Conservation (phyloP, 805 yeast species). For the Metschnikowia santaceciliae region DNA sequence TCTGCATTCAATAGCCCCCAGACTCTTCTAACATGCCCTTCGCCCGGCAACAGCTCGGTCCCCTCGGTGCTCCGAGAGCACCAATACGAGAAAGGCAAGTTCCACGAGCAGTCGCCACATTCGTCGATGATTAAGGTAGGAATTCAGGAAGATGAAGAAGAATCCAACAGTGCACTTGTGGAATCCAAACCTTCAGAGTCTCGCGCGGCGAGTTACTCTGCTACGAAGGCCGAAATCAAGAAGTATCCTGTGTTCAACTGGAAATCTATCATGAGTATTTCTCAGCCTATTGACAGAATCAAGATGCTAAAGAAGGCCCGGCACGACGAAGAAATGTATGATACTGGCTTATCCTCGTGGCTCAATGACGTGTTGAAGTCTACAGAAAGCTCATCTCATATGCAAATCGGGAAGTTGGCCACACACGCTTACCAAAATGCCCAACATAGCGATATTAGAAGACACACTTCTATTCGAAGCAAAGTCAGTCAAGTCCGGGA, state of each 20-base stretch:
- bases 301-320: slow-evolving; percentile 41
- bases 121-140: slow-evolving; percentile 6
- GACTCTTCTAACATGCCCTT: neutral
- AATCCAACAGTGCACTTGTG: neutral
- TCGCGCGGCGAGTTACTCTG: neutral
- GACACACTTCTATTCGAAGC: slow-evolving; percentile 44
- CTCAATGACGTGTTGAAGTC: slow-evolving; percentile 43
- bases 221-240: slow-evolving; percentile 1
- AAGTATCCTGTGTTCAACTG: slow-evolving; percentile 37
- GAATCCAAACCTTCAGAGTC: neutral
- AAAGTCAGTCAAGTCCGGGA: slow-evolving; percentile 49
- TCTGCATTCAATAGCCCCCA: slow-evolving; percentile 9
- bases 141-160: slow-evolving; percentile 3
- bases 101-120: slow-evolving; percentile 11
- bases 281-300: slow-evolving; percentile 42
- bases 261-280: slow-evolving; percentile 37
- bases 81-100: slow-evolving; percentile 9
- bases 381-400: slow-evolving; percentile 30
- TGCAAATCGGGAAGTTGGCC: slow-evolving; percentile 52
- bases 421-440: slow-evolving; percentile 65
- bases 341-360: slow-evolving; percentile 61
- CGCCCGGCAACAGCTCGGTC: slow-evolving; percentile 6
- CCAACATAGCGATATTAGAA: slow-evolving; percentile 48
- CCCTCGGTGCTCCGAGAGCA: slow-evolving; percentile 15
- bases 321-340: slow-evolving; percentile 39